Percentiles rank a stretch among this genome's conserved stretches.
Conservation (phyloP, 2,329 filamentous ascomycete species). For the Fusarium chaquense region DNA sequence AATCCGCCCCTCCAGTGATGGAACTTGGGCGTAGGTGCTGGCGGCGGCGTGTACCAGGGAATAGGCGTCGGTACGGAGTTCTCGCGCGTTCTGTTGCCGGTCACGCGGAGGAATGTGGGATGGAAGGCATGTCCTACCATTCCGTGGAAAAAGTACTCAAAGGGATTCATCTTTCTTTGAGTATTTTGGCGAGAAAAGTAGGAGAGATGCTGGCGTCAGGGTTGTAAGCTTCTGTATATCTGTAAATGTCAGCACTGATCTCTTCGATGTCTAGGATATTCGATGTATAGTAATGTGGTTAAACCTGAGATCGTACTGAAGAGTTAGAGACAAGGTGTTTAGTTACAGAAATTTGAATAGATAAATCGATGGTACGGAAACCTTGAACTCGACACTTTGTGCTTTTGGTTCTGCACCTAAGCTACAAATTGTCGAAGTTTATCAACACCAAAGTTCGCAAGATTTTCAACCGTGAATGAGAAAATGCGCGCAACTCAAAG, state of each 20-base stretch:
- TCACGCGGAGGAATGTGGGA: neutral
- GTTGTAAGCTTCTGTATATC: neutral
- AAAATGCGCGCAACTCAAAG: neutral
- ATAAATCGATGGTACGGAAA: too few species aligned
- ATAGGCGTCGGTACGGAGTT: neutral
- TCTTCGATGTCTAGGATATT: neutral
- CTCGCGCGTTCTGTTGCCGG: neutral
- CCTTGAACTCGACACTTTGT: neutral
- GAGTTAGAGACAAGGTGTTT: neutral
- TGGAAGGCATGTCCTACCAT: neutral
- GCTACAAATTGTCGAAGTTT: neutral
- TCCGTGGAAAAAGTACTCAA: neutral
- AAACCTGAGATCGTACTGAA: too few species aligned
- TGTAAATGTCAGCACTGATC: neutral
- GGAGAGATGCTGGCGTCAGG: neutral
- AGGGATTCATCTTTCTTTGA: neutral
- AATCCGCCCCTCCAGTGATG: constrained; percentile 2
- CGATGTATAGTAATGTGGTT: neutral
- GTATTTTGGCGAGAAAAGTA: neutral
- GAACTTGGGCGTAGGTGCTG: neutral
- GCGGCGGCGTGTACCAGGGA: neutral
- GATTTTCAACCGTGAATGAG: too few species aligned
- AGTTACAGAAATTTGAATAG: neutral
- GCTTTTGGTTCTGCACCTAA: neutral
- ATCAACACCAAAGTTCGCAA: neutral